Base-by-base conservation (phyloP, 768 basidiomycete species). In the Pleurotus giganteus region DNA sequence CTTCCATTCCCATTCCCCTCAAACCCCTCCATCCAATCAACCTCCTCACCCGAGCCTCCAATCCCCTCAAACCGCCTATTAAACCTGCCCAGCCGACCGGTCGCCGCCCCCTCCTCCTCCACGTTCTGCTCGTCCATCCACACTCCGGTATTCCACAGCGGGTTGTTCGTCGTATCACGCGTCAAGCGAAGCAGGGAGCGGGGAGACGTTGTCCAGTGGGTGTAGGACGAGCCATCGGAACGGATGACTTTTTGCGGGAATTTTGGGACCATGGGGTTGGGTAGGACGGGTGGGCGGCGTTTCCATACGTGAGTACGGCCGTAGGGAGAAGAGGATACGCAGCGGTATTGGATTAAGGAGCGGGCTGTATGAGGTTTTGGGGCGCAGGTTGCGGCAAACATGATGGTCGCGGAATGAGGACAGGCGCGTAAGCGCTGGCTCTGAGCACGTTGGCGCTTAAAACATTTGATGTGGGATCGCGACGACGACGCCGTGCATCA, bases 161-260 rank as follows among this genome's bases (percentile, higher is more conserved):
- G 90, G 63, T 94, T 86, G 67, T 94, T 97, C 13, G 89, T 91
- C 47, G 90, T 86, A 63, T 96, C 94, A 37, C 93, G 84, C 17
- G 93, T 90, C 44, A 95, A 76, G 32, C 85, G 82, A 43, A 92
- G 80, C 32, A 82, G 68, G 3, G 88, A 86, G 4, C 85, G 85
- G 0, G 94, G 94, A 0, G 93, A 92, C 1, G 94, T 95, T 11
- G 89, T 91, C 81, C 88, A 89, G 61, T 94, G 90, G 4, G 82
- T 84, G 67, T 91, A 93, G 1, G 89, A 90, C 24, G 90, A 88
- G 9, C 94, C 94, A 72, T 96, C 94, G 0, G 92, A 85, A 60
- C 90, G 85, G 55, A 91, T 80, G 57, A 96, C 89, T 59, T 78
- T 82, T 69, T 94, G 92, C 2, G 91, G 88, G 69, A 88, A 96